Evolutionary conservation across 2,329 filamentous ascomycete species (phyloP), one percentile per base, ranked within the genome.

Genomic region (Alternaria arborescens): DNA sequence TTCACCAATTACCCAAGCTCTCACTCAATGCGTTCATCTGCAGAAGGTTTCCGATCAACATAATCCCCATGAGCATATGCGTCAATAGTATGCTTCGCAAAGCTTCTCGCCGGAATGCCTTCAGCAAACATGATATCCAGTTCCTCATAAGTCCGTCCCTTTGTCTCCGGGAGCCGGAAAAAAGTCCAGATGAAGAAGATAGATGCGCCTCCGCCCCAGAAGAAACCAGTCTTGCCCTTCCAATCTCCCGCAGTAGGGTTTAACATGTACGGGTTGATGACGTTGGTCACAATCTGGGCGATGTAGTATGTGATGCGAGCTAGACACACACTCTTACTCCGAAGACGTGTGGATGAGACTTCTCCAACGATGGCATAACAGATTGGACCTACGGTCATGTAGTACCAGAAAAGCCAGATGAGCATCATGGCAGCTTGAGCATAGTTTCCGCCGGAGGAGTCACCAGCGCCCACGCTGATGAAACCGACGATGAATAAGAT

Each of bases 311-410:
- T 81, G 64, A 91, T 90, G 52, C 92, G 88, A 1, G 90, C 91
- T 4, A 96, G 85, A 2, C 93, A 92, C 38, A 96, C 89, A 0
- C 92, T 95, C 83, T 96, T 96, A 80, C 93, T 92, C 73, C 94
- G 91, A 30, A 97, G 84, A 8, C 92, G 86, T 11, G 91, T 87
- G 0, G 92, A 92, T 0, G 92, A 92, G 22, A 96, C 79, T 77
- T 97, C 93, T 1, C 90, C 86, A 4, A 96, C 91, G 8, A 97
- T 86, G 0, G 91, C 93, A 80, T 95, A 97, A 77, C 90, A 92
- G 10, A 96, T 91, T 0, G 93, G 94, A 28, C 93, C 93, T 44
- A 97, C 91, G 0, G 91, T 91, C 36, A 93, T 82, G 76, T 95
- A 91, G 79, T 96, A 97, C 71, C 89, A 87, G 40, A 94, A 80